Evolutionary conservation across 495 filamentous ascomycete species (phyloP), one percentile per base, ranked within the genome.

Genomic region (Astrothelium subdiscretum): DNA sequence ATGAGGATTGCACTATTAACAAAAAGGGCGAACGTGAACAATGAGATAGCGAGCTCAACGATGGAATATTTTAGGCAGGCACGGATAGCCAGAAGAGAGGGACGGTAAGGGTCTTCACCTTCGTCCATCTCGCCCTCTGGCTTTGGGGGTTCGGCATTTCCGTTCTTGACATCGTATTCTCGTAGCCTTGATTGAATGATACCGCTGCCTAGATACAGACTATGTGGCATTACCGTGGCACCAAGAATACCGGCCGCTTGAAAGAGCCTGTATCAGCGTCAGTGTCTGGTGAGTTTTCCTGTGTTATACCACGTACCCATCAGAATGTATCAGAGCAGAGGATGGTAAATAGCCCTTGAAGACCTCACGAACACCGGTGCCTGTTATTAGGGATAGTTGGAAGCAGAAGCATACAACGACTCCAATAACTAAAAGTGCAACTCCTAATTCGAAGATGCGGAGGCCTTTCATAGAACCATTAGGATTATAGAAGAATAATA

Each of bases 161-260:
- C 64, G 42, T 63, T 24, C 13, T 64, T 24, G 15, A 64, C 70
- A 71, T 96, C 91, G 67, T 87, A 96, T 48, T 92, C 87, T 59
- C 81, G 81, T 2, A 96, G 83, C 10, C 91, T 86, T 11, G 88
- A 77, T 72, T 96, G 89, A 0, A 95, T 89, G 54, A 95, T 86
- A 12, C 90, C 91, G 54, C 86, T 90, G n/a, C 91, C 91, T 6
- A 96, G 81, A 68, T 91, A 96, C 31, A 96, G 80, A 57, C 86
- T 89, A 72, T 96, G 91, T 3, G 91, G 91, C 91, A 96, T 96
- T 26, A 96, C 90, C 2, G 91, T 96, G 18, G 91, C 91, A 26
- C 91, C 91, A 12, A 96, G 81, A 66, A 96, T 96, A 62, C 91
- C 91, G 69, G 91, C 96, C 60, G 89, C 87, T 73, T 94, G 89